These are phyloP conservation scores for Digitaria exilis DNA, from an alignment of 202 grass and related monocot genomes.

Conservation along the genomic window DNA sequence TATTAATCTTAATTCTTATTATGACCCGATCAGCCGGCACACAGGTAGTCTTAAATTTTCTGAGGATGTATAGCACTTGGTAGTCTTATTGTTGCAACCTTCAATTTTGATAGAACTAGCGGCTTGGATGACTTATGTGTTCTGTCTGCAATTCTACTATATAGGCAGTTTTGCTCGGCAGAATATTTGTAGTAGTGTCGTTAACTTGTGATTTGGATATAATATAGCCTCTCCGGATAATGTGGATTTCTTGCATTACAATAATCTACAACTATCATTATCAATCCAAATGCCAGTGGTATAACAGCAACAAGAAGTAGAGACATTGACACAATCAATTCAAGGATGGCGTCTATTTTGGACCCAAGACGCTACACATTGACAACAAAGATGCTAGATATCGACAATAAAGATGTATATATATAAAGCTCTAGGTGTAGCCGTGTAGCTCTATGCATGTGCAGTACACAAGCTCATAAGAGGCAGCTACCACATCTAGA, in stretches of 20 bases:
- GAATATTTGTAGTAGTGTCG: no score
- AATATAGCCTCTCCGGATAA: not conserved
- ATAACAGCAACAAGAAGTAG: not conserved
- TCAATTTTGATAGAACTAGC: no score
- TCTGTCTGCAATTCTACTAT: no score
- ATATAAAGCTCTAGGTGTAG: slow-evolving; percentile 31
- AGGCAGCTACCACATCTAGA: not conserved
- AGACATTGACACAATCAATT: slow-evolving; percentile 1
- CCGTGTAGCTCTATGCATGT: not conserved
- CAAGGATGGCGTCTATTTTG: not conserved
- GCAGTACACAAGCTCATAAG: not conserved
- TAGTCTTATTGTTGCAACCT: no score
- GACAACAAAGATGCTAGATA: no score
- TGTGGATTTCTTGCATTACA: not conserved
- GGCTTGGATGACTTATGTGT: no score
- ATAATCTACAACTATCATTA: not conserved
- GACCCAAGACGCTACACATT: not conserved
- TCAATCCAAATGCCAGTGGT: not conserved
- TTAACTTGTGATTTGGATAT: not conserved
- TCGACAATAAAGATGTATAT: not conserved
- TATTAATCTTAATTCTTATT: no score
- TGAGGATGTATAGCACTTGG: no score
- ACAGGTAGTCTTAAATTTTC: no score
- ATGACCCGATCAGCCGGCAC: no score
- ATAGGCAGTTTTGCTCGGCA: no score